Conservation (phyloP, 2,329 filamentous ascomycete genomes). For the Paracoccidioides lutzii region DNA sequence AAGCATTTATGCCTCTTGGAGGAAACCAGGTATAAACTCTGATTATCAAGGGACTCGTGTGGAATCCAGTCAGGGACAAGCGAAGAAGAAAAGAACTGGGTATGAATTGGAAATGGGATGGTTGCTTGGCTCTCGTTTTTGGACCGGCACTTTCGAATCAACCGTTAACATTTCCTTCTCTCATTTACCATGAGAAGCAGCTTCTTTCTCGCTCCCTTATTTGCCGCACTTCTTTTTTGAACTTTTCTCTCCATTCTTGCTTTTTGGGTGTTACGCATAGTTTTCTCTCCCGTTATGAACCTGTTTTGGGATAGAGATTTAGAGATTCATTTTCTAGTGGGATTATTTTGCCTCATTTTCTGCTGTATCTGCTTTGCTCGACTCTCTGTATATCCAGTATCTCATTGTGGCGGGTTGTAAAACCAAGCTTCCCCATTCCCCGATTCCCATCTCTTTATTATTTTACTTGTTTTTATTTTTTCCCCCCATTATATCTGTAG, state of each 20-base stretch:
- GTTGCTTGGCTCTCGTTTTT: neutral
- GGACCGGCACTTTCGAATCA: neutral
- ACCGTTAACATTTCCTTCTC: too few relatives aligned
- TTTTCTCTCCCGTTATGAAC: neutral
- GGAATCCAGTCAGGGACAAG: neutral
- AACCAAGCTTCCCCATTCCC: too few relatives aligned
- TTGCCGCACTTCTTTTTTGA: neutral
- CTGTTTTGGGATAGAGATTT: neutral
- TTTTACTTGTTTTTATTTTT: neutral
- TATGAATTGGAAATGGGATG: neutral
- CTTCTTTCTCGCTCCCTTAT: neutral
- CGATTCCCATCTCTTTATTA: too few relatives aligned
- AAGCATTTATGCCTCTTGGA: neutral
- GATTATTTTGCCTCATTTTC: neutral
- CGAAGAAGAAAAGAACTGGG: neutral
- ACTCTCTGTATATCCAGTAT: neutral
- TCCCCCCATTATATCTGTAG: neutral
- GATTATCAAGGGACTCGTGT: neutral
- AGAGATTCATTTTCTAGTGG: neutral
- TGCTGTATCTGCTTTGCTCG: neutral
- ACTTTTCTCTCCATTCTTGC: neutral
- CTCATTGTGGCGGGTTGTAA: neutral
- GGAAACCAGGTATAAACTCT: neutral
- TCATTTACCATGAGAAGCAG: neutral
- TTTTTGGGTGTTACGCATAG: neutral